Conservation (phyloP, 768 basidiomycete species). For the Suillus plorans region DNA sequence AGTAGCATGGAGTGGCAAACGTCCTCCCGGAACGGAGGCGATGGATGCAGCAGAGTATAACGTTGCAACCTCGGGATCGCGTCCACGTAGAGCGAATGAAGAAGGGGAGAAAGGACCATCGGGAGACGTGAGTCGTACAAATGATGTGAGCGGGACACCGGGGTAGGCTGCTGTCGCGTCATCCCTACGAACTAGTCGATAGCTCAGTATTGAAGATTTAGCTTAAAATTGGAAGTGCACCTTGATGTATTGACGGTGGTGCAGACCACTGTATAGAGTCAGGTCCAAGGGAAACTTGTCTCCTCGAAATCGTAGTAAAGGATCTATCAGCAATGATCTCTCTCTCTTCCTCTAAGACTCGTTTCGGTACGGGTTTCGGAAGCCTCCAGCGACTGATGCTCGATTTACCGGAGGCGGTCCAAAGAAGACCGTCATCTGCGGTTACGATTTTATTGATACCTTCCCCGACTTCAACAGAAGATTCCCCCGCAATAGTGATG, state of each 20-base stretch:
- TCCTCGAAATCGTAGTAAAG: conserved; percentile 7
- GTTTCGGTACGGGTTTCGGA: conserved; percentile 40
- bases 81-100: conserved; percentile 33
- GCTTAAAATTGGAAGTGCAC: conserved; percentile 11
- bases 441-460: conserved; percentile 83
- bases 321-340: conserved; percentile 16
- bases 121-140: conserved; percentile 67
- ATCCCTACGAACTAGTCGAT: conserved; percentile 12
- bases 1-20: conserved; percentile 36
- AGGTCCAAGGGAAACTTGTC: conserved; percentile 11
- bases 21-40: conserved; percentile 58
- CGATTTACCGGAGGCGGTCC: conserved; percentile 87
- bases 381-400: conserved; percentile 82
- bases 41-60: conserved; percentile 85
- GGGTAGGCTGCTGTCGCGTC: conserved; percentile 39
- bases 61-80: conserved; percentile 80
- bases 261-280: conserved; percentile 19
- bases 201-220: background rate
- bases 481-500: conserved; percentile 73
- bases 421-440: conserved; percentile 81
- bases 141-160: conserved; percentile 69
- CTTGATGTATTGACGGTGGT: conserved; percentile 16
- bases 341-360: conserved; percentile 13
- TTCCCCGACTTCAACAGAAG: conserved; percentile 45
- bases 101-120: conserved; percentile 57